Evolutionary conservation across 2,329 filamentous ascomycete species (phyloP).

Genomic region (Hypoxylon sp.): DNA sequence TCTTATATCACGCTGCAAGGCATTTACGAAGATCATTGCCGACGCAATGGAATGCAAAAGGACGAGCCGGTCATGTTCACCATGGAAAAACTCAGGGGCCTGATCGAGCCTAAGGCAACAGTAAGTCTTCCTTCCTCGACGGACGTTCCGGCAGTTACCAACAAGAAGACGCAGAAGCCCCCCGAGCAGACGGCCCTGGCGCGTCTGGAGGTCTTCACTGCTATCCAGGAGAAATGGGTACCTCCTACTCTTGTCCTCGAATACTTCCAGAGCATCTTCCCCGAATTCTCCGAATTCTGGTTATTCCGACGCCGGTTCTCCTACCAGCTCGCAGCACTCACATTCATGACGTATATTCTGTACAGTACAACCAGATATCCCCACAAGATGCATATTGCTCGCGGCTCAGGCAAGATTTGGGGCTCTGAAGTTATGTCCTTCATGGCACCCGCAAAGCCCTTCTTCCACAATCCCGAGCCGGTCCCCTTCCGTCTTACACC

Average conservation of each 20-base stretch:
- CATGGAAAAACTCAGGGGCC: constrained; percentile 89
- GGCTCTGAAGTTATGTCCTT: constrained; percentile 93
- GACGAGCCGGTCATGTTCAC: constrained; percentile 96
- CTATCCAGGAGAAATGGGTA: constrained; percentile 95
- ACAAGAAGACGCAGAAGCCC: constrained; percentile 67
- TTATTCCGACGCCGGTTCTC: constrained; percentile 97
- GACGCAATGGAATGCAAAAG: constrained; percentile 87
- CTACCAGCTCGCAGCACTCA: constrained; percentile 93
- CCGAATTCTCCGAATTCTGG: constrained; percentile 95
- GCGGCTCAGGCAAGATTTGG: constrained; percentile 93
- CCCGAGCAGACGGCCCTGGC: constrained; percentile 79
- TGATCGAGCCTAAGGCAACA: constrained; percentile 77
- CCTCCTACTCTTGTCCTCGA: constrained; percentile 85
- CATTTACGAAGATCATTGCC: constrained; percentile 96
- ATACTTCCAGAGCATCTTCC: constrained; percentile 91
- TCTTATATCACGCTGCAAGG: constrained; percentile 95
- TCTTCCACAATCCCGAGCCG: constrained; percentile 94
- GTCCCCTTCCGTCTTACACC: constrained; percentile 98
- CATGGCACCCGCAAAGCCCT: constrained; percentile 85
- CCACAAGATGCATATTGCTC: constrained; percentile 93
- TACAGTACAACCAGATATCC: constrained; percentile 97
- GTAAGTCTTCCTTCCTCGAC: constrained; percentile 59
- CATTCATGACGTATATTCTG: constrained; percentile 99
- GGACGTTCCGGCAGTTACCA: constrained; percentile 27
- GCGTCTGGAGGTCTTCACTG: constrained; percentile 90